Evolutionary conservation across 257 asterid species (phyloP).

Genomic region (Solanum dulcamara): DNA sequence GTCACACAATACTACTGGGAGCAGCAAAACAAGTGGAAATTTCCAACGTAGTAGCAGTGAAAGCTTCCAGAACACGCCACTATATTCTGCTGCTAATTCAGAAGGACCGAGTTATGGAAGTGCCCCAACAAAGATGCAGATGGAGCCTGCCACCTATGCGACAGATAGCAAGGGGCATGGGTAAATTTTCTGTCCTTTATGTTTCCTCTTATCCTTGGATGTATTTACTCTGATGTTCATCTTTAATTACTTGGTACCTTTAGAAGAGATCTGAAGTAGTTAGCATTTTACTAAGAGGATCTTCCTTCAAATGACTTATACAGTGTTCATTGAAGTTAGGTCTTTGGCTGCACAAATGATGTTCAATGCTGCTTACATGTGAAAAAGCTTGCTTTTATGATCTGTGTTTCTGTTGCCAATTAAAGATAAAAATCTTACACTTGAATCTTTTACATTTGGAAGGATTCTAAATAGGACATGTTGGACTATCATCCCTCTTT

Average conservation of each 20-base stretch:
- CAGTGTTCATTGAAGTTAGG: not conserved
- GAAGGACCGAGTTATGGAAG: constrained; percentile 54
- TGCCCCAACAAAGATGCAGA: constrained; percentile 52
- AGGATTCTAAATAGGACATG: not conserved
- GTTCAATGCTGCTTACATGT: not conserved
- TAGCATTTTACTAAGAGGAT: not conserved
- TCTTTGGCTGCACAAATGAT: not conserved
- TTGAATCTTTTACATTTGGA: not conserved
- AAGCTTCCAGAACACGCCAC: constrained; percentile 49
- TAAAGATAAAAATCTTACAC: not conserved
- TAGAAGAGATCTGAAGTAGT: not conserved
- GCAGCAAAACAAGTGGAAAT: constrained; percentile 34
- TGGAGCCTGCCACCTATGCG: constrained; percentile 59
- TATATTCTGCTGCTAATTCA: constrained; percentile 42
- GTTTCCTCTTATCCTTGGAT: not conserved
- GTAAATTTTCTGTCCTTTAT: constrained; percentile 15
- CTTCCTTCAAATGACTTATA: not conserved
- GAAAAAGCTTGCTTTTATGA: not conserved
- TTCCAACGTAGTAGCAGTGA: constrained; percentile 36
- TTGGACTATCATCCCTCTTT: not conserved
- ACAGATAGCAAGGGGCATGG: constrained; percentile 53
- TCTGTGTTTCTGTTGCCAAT: not conserved
- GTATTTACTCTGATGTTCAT: not conserved
- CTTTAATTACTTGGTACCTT: not conserved
- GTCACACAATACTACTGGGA: constrained; percentile 45